These are phyloP conservation scores for Podaxis carcinomalis DNA, from an alignment of 768 basidiomycete genomes.

Conservation along the genomic window DNA sequence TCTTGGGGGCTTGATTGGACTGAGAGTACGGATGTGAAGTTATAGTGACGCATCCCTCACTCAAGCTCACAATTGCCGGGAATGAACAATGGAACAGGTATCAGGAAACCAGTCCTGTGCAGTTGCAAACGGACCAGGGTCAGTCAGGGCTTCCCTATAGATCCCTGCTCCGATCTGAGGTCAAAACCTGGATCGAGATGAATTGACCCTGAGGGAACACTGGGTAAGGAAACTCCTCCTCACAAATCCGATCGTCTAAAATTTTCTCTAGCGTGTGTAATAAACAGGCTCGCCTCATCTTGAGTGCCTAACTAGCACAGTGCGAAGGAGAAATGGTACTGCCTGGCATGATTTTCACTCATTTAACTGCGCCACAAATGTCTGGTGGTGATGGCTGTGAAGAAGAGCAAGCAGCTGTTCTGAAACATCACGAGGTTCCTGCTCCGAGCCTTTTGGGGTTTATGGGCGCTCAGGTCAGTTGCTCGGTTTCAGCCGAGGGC, in stretches of 20 bases:
- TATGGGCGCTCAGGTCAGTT: conserved; percentile 28
- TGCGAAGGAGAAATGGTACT: not conserved
- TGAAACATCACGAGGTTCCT: conserved; percentile 32
- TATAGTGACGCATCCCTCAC: not conserved
- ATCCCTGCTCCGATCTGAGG: conserved; percentile 5
- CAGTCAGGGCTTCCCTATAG: conserved; percentile 8
- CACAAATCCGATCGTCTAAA: conserved; percentile 7
- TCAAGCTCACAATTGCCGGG: not conserved
- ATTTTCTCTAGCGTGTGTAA: not conserved
- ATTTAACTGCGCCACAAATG: conserved; percentile 25
- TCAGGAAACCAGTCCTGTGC: not conserved
- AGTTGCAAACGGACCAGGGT: conserved; percentile 11
- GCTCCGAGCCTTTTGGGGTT: conserved; percentile 29
- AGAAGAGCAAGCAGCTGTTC: conserved; percentile 20
- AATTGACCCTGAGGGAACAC: conserved; percentile 4
- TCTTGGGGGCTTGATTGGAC: not conserved
- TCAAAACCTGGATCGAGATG: conserved; percentile 1
- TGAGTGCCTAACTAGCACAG: too few species aligned
- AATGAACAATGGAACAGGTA: not conserved
- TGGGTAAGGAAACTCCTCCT: conserved; percentile 9
- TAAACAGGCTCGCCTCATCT: not conserved
- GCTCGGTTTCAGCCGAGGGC: conserved; percentile 48
- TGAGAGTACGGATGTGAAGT: not conserved
- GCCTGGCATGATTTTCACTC: conserved; percentile 14
- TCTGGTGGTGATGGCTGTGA: conserved; percentile 29